Percentiles rank a stretch among this genome's conserved stretches.
phyloP scores from a whole-genome alignment of 495 filamentous ascomycete genomes.

The Aspergillus sclerotiicarbonarius region DNA sequence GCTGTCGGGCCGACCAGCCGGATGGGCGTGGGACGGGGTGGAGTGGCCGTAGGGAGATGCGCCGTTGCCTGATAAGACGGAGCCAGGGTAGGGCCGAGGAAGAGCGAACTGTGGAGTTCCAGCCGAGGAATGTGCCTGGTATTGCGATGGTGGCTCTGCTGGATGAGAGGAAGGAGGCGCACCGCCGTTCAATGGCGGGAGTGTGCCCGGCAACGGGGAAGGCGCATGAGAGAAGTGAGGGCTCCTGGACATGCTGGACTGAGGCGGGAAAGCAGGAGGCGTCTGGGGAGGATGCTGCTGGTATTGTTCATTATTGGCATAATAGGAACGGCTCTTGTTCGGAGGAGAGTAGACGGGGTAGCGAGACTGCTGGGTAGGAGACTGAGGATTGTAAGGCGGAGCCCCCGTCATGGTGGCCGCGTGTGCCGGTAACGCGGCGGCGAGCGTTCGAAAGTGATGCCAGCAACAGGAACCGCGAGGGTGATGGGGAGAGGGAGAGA shows the following conservation, averaged over 20 bases:
- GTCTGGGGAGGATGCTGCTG: constrained; percentile 52
- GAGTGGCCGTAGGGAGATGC: constrained; percentile 40
- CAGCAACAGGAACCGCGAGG: constrained; percentile 2
- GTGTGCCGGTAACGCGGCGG: constrained; percentile 32
- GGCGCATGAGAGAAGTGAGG: constrained; percentile 52
- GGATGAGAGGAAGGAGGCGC: constrained; percentile 41
- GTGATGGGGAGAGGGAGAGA: constrained; percentile 7
- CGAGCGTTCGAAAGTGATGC: constrained; percentile 6
- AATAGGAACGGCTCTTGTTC: constrained; percentile 49
- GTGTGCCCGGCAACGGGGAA: constrained; percentile 49
- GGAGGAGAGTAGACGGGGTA: constrained; percentile 42
- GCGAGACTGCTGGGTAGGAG: constrained; percentile 42
- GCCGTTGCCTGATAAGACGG: constrained; percentile 35
- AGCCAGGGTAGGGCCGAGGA: constrained; percentile 46
- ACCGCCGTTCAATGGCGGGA: constrained; percentile 52
- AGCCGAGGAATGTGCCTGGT: constrained; percentile 38
- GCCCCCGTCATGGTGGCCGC: constrained; percentile 49
- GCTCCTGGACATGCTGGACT: constrained; percentile 47
- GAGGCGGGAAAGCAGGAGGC: constrained; percentile 51
- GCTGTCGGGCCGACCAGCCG: constrained; percentile 39
- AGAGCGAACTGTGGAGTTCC: constrained; percentile 34
- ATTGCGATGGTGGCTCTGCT: constrained; percentile 45
- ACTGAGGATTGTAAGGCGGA: constrained; percentile 47
- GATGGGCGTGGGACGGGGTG: constrained; percentile 47
- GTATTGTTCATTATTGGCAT: constrained; percentile 61